Evolutionary conservation across 192 early-diverging fungal species (phyloP), one percentile per base, ranked within the genome.

Genomic region (Chytriomyces sp.): DNA sequence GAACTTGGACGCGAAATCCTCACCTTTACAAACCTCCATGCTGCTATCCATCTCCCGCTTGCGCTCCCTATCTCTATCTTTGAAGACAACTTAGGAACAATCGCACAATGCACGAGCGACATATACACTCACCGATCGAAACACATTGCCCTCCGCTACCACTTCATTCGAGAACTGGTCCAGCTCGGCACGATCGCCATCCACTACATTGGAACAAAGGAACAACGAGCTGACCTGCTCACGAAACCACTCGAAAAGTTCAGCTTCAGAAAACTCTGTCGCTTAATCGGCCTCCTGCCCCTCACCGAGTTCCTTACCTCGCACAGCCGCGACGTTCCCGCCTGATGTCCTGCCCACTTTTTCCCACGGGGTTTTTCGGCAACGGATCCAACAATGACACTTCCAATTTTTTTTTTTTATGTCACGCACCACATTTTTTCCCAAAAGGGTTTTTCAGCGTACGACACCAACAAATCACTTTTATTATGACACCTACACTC

Each of bases 1-100:
- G 74, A 76, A 49, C 64, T 76, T 61, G 74, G 74, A 35, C 74
- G 64, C 43, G 2, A 76, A 43, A 24, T 76, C 7, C 62, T 45
- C 35, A 45, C 26, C 44, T 66, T 76, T 28, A 50, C n/a, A 2
- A 65, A 76, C 45, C 26, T 76, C 10, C 67, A 76, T 43, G 47
- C 2, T 4, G 61, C 74, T 4, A 13, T 66, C 0, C 7, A 6
- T 3, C 3, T 76, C 44, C 60, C 60, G 7, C 1, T 76, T 45
- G 0, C 10, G 8, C n/a, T 35, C 8, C 63, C 74, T 0, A 4
- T 76, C 64, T 47, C 62, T 4, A 70, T 70, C 26, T 59, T 28
- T 10, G 49, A 70, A 26, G 68, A 70, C 68, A 70, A 70, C 49
- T 6, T 5, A 26, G 16, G 18, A 1, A 70, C 68, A 10, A 53